Evolutionary conservation across 1,284 basidiomycete genomes (phyloP).

Genomic region (Abortiporus biennis): DNA sequence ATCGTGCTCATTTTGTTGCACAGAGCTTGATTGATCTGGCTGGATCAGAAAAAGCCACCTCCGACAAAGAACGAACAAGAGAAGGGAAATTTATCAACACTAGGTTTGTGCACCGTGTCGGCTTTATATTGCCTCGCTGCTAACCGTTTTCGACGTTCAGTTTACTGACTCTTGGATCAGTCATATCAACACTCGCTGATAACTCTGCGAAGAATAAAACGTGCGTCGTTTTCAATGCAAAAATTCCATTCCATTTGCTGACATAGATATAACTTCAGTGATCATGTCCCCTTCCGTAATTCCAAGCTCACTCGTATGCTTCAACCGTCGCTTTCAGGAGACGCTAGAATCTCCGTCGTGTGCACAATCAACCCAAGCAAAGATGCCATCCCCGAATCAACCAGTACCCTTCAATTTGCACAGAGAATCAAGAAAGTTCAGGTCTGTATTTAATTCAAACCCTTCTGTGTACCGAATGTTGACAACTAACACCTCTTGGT

Average conservation of each 20-base stretch:
- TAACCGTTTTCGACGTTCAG: slow-evolving; percentile 29
- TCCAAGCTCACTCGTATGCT: slow-evolving; percentile 93
- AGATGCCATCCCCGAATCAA: slow-evolving; percentile 71
- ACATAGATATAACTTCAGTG: slow-evolving; percentile 32
- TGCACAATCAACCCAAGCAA: slow-evolving; percentile 89
- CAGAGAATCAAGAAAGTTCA: slow-evolving; percentile 81
- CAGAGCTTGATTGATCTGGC: slow-evolving; percentile 93
- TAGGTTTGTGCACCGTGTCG: slow-evolving; percentile 36
- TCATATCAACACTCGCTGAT: slow-evolving; percentile 86
- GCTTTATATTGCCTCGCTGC: background rate
- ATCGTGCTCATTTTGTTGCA: slow-evolving; percentile 4
- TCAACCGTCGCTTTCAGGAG: slow-evolving; percentile 91
- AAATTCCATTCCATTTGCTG: slow-evolving; percentile 2
- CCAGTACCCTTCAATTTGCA: slow-evolving; percentile 86
- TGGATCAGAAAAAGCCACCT: slow-evolving; percentile 93
- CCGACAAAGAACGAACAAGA: slow-evolving; percentile 85
- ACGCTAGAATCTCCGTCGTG: slow-evolving; percentile 93
- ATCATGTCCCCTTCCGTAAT: slow-evolving; percentile 94
- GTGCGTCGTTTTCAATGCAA: slow-evolving; percentile 28
- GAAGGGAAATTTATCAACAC: slow-evolving; percentile 96
- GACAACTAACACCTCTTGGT: slow-evolving; percentile 16
- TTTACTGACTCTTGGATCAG: slow-evolving; percentile 83
- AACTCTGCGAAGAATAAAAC: slow-evolving; percentile 75
- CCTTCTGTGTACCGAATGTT: background rate
- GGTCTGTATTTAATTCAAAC: slow-evolving; percentile 24